Conservation (phyloP, 176 grass and related monocot genomes). For the Hyparrhenia diplandra region DNA sequence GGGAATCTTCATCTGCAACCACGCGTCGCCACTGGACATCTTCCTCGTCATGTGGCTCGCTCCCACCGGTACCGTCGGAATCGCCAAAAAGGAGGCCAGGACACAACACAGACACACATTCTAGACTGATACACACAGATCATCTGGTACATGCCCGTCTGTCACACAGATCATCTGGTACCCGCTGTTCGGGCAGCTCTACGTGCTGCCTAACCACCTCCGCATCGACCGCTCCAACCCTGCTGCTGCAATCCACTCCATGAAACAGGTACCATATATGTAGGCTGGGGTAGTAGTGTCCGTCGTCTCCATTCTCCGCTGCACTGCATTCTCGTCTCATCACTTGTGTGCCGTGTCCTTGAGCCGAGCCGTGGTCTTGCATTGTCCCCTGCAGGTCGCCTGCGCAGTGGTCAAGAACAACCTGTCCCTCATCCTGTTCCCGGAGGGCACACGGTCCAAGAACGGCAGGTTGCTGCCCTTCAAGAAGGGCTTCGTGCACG, state of each 20-base stretch:
- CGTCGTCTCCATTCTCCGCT: too few relatives aligned
- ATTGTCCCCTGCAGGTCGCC: too few relatives aligned
- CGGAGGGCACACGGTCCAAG: constrained; percentile 53
- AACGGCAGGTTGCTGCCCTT: constrained; percentile 32
- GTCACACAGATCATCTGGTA: constrained; percentile 48
- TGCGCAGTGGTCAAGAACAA: constrained; percentile 33
- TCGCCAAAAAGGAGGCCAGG: constrained; percentile 47
- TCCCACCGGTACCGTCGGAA: constrained; percentile 51
- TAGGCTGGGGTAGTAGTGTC: too few relatives aligned
- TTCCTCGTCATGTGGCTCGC: constrained; percentile 57
- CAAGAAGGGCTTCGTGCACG: constrained; percentile 60
- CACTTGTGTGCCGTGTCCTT: too few relatives aligned
- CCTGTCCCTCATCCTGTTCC: constrained; percentile 49
- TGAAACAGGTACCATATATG: too few relatives aligned
- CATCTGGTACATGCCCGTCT: too few relatives aligned
- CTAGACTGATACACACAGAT: too few relatives aligned
- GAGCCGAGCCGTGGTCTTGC: too few relatives aligned
- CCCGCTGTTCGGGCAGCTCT: constrained; percentile 49
- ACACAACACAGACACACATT: too few relatives aligned
- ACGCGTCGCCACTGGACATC: constrained; percentile 41
- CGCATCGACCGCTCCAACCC: constrained; percentile 58
- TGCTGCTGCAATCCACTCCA: constrained; percentile 40
- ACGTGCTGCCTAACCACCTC: constrained; percentile 56
- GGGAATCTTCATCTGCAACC: constrained; percentile 58
- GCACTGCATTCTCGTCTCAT: too few relatives aligned